Evolutionary conservation across 2,329 filamentous ascomycete genomes (phyloP), one percentile per base, ranked within the genome.

Genomic region (Leptodontidium sp.): DNA sequence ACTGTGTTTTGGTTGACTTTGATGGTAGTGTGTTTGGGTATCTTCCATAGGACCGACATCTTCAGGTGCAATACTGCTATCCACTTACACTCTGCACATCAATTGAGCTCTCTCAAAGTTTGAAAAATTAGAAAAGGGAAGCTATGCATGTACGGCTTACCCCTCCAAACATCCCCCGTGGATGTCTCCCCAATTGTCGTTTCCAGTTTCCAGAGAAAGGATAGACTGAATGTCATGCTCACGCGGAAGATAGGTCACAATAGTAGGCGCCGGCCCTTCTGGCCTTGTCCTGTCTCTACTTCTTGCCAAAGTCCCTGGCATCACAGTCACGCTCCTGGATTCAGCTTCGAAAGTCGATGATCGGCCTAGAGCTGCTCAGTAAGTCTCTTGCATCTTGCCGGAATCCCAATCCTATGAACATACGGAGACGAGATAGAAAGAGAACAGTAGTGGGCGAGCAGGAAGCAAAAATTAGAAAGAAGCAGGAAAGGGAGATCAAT

Each of bases 281-380:
- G 84, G 84, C 21, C 80, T 86, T 1, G 78, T 85, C 8, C 80
- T 84, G n/a, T 82, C 80, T 15, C 80, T 88, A 2, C 81, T 88
- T 2, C 82, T 89, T 7, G 81, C 85, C 24, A 83, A 84, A 72
- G 32, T 67, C 1, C 81, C 82, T 5, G 52, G 40, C 55, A 86
- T 89, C 68, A 78, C 81, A 38, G 83, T 86, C 53, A 84, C 83
- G 29, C 80, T 89, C 26, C 80, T 90, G 64, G 88, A 91, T 73
- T 84, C 84, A 2, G 82, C 84, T 1, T 76, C 81, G 32, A 80
- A 84, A 65, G 81, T 90, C 57, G 86, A 89, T 79, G 81, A 84
- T 67, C 86, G 87, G 67, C 88, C 88, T 0, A 86, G 88, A 35
- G 88, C 88, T 15, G 86, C 88, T 2, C 87, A 90, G 57, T 59